Base-by-base conservation (phyloP, 2,329 filamentous ascomycete genomes). In the Talaromyces sp. region DNA sequence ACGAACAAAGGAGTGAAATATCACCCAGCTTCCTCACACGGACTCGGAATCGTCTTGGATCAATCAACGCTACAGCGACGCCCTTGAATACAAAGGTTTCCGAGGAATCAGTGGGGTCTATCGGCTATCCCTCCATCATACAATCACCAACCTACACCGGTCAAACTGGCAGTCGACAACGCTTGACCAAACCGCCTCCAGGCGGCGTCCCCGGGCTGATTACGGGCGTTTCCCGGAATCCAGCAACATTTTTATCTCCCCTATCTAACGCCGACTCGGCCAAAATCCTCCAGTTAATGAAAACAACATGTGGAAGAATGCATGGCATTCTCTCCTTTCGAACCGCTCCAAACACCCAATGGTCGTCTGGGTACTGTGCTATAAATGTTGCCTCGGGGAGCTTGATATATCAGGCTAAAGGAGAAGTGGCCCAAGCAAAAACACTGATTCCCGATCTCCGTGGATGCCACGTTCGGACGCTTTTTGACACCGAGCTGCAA, bases 271-370 rank as follows among this genome's bases (percentile, higher is more conserved):
- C 76, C 33, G 80, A 82, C 68, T 75, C 79, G 8, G 74, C 76
- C 31, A 81, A 79, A 64, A 80, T 82, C 36, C 67, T 82, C 54
- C 76, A 81, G 64, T 69, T 82, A 56, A 82, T 82, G 80, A 82
- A 81, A 65, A 81, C 79, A 27, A 81, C 80, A 2, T 81, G 79
- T 68, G 80, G 80, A 56, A 73, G 80, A 61, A 82, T 82, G 80
- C 79, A 82, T 68, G 80, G 80, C 30, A 81, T 82, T 56, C 74
- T 82, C n/a, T 82, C 78, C 44, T 82, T 82, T 67, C 75, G 79
- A 56, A 76, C 73, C 10, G 70, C 78, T 28, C 71, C 74, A 30
- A 76, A 73, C 31, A 72, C 72, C 42, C 68, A 78, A 52, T 82
- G 80, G 80, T 78, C 78, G 42, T 81, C 79, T 10, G 80, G 79